Percentiles rank a stretch among this genome's conserved stretches.
Conservation (phyloP, 345 rosid species). For the Adansonia digitata region DNA sequence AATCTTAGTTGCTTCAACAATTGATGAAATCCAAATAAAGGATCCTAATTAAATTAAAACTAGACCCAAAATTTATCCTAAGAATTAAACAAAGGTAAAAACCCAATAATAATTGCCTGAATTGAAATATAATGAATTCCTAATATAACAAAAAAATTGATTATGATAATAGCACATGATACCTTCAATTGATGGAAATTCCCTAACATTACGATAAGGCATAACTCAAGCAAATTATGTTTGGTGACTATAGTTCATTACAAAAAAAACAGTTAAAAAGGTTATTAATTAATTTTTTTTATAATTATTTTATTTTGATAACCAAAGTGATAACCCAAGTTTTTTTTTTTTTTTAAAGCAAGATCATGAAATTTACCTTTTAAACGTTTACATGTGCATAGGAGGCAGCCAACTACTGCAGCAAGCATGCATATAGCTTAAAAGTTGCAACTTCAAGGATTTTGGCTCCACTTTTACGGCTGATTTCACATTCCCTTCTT, state of each 20-base stretch:
- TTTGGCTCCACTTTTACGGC: conserved; percentile 18
- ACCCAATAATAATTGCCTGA: not conserved
- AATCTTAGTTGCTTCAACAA: not conserved
- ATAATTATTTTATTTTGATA: no score
- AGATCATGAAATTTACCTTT: not conserved
- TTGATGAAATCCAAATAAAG: not conserved
- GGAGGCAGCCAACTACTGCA: conserved; percentile 13
- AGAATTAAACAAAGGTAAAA: not conserved
- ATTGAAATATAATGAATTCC: not conserved
- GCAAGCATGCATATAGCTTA: conserved; percentile 7
- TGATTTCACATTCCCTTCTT: conserved; percentile 26
- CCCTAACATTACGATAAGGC: no score
- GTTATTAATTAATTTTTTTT: not conserved
- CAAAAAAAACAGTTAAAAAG: not conserved
- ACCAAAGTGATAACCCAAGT: no score
- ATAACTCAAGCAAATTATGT: no score
- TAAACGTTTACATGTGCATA: not conserved
- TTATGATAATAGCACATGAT: not conserved
- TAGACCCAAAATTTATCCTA: not conserved
- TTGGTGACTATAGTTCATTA: no score
- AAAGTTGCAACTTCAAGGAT: not conserved
- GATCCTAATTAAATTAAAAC: not conserved
- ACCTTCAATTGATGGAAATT: not conserved
- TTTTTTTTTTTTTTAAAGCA: no score
- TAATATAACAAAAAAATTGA: not conserved